Evolutionary conservation across 768 basidiomycete species (phyloP), one percentile per base, ranked within the genome.

Genomic region (Russula compacta): DNA sequence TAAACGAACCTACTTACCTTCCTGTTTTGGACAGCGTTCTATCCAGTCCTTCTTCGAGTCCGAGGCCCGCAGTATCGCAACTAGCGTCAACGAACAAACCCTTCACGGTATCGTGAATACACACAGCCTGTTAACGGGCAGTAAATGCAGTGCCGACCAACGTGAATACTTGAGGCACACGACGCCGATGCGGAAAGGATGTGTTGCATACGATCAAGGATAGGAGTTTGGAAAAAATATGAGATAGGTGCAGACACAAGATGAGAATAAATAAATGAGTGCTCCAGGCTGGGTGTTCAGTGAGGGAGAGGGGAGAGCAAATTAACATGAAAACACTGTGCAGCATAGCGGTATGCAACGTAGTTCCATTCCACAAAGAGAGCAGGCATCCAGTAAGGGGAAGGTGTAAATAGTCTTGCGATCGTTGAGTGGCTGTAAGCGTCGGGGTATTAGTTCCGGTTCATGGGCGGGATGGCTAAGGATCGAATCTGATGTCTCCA

Each of bases 401-500:
- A 35, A 53, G 36, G 36, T 47, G 56, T 29, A 52, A 49, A 35
- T 63, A 53, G 40, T 63, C 57, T 58, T 63, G 61, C 38, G 14
- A 58, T 63, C 61, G 49, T 63, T 43, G 44, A 32, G 39, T 36
- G 56, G 57, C 53, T 52, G 33, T 64, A 54, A 56, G 47, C 36
- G 43, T 64, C 54, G 32, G 53, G 40, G 52, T 53, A 52, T 64
- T 47, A 50, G 56, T 53, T 49, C 42, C 29, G 48, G 52, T 50
- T 39, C 24, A 53, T 57, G n/a, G 35, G 53, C 36, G 36, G 40
- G 35, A 43, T 24, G 46, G 53, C 58, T 47, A 57, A 40, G 60
- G 53, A 46, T 65, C 60, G 54, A 66, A 66, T 55, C 57, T 53
- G 53, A 66, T 65, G 58, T 66, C 65, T 29, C 63, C 60, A 55